Evolutionary conservation across 306 rosid genomes (phyloP), one percentile per base, ranked within the genome.

Genomic region (Vigna trinervia): DNA sequence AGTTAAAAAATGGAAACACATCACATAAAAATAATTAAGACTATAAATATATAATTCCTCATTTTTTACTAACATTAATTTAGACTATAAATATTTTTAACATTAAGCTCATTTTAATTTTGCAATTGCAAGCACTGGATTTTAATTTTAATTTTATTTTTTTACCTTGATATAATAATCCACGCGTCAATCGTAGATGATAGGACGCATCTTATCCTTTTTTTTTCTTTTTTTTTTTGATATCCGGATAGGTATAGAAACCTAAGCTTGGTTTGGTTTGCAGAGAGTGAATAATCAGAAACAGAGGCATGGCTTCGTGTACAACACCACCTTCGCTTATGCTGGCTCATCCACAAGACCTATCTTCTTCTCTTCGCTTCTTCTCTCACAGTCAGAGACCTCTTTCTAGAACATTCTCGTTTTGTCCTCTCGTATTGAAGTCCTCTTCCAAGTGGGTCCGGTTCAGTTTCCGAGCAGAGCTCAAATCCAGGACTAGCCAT

Each of bases 261-360:
- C 43, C 66, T 60, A 28, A 30, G 20, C 46, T 32, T 39, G 10
- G 45, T 39, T 39, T 39, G 11, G 45, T 39, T 39, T 60, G 5
- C 10, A 13, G 43, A 48, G 6, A 50, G 13, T 43, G 12, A 9
- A 13, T 11, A 0, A 12, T 0, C 0, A 81, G 46, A 8, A 39
- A 8, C 10, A 39, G 11, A 41, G 76, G 74, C 74, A 91, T 91
- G 96, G 97, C 96, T 61, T 68, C 94, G 0, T 81, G 87, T 34
- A 78, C 91, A 0, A 9, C 94, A 4, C 75, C 94, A 17, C 88
- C 97, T 0, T 92, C 96, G 11, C 87, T 90, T 12, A 88, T 90
- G 89, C 84, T 92, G 22, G 69, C 95, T 0, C 85, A 79, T 69
- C 61, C 91, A 13, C 86, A 85, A 69, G 90, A 95, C 51, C 73